These are phyloP conservation scores for Claviceps humidiphila DNA, from an alignment of 2,329 filamentous ascomycete species.

Conservation along the genomic window DNA sequence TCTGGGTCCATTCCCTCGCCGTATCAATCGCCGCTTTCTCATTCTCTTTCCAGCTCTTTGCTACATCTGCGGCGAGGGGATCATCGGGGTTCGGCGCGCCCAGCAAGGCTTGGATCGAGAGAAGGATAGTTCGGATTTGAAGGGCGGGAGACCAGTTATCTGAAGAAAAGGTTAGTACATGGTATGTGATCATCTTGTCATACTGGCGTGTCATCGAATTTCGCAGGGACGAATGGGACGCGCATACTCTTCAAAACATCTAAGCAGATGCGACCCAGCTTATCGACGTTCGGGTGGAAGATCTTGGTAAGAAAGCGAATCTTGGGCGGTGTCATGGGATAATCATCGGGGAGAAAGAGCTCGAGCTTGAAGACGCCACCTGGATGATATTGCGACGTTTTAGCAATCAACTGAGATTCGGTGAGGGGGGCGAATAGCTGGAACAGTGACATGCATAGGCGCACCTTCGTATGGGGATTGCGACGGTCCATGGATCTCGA, in stretches of 20 bases:
- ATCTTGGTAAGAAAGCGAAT: conserved; percentile 98
- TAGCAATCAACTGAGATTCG: no score
- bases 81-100: conserved; percentile 96
- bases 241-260: conserved; percentile 87
- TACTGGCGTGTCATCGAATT: background rate
- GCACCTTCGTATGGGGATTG: conserved; percentile 91
- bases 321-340: conserved; percentile 97
- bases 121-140: conserved; percentile 95
- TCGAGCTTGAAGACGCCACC: conserved; percentile 90
- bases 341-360: conserved; percentile 94
- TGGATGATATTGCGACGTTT: conserved; percentile 19
- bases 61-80: conserved; percentile 94
- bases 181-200: background rate
- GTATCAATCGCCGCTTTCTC: conserved; percentile 86
- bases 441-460: conserved; percentile 9
- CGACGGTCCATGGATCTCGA: conserved; percentile 83
- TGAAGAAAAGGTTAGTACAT: conserved; percentile 23
- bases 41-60: conserved; percentile 96
- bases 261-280: conserved; percentile 89
- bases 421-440: background rate
- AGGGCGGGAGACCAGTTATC: conserved; percentile 98
- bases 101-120: conserved; percentile 92
- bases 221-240: background rate
- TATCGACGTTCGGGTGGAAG: conserved; percentile 98
- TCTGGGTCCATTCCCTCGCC: conserved; percentile 80